A percentile compares a stretch with the other conserved stretches of the same genome.
These are phyloP conservation scores for Morella rubra DNA, from an alignment of 306 rosid species.

Conservation along the genomic window DNA sequence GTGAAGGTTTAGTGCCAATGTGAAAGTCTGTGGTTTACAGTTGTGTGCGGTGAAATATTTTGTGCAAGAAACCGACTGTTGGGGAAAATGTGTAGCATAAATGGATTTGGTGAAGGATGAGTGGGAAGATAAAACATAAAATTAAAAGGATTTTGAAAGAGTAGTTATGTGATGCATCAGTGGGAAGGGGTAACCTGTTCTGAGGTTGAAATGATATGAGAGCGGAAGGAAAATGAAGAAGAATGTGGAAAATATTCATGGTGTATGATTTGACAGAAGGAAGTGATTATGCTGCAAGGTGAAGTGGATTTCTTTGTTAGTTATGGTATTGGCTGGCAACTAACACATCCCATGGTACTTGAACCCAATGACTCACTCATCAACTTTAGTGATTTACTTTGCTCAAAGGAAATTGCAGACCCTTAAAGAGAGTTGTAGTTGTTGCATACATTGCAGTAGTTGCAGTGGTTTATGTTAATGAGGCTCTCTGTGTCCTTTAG, in stretches of 20 bases:
- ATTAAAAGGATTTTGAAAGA: not conserved
- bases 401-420: not conserved
- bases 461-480: not conserved
- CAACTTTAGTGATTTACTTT: too few relatives aligned
- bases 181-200: not conserved
- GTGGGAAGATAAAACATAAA: not conserved
- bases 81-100: not conserved
- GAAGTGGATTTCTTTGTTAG: not conserved
- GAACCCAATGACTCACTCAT: too few relatives aligned
- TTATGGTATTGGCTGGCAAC: too few relatives aligned
- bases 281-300: not conserved
- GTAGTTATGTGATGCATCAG: not conserved
- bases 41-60: not conserved
- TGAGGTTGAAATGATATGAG: not conserved
- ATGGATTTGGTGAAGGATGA: constrained; percentile 5
- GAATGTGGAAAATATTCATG: not conserved
- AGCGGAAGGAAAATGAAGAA: not conserved
- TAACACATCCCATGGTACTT: too few relatives aligned
- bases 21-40: not conserved
- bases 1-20: not conserved
- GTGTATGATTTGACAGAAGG: not conserved
- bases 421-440: not conserved
- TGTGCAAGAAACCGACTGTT: not conserved
- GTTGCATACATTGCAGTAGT: not conserved
- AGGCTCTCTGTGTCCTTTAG: not conserved